These are phyloP conservation scores for Phalaenopsis hybrid DNA, from an alignment of 116 monocot genomes.

Conservation along the genomic window DNA sequence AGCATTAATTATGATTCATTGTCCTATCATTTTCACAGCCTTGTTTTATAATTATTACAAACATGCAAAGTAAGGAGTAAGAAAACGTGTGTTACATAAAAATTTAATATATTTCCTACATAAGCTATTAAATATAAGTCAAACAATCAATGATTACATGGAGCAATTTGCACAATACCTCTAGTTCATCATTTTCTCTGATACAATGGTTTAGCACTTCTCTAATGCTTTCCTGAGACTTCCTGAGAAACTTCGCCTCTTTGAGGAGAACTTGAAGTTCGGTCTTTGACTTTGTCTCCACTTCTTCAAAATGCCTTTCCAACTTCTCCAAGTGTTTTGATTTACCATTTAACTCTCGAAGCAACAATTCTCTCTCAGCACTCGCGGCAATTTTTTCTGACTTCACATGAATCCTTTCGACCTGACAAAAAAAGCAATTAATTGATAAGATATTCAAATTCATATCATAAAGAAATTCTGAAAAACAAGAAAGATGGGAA, in stretches of 20 bases:
- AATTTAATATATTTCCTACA: too few species aligned
- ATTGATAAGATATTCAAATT: not conserved
- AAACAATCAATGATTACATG: too few species aligned
- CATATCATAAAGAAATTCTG: too few species aligned
- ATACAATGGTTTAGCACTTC: conserved; percentile 47
- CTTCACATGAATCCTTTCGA: conserved; percentile 45
- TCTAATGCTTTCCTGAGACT: conserved; percentile 71
- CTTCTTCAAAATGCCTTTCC: conserved; percentile 46
- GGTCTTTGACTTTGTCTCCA: conserved; percentile 82
- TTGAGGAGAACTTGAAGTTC: conserved; percentile 90
- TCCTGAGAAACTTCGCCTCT: conserved; percentile 83
- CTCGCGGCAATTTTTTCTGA: conserved; percentile 40
- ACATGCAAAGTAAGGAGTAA: too few species aligned
- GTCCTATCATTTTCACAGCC: too few species aligned
- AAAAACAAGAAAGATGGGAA: conserved; percentile 5
- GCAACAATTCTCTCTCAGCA: conserved; percentile 16
- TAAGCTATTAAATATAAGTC: too few species aligned
- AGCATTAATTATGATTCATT: too few species aligned
- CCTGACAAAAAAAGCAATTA: conserved; percentile 26
- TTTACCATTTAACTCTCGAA: conserved; percentile 49
- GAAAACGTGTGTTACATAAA: too few species aligned
- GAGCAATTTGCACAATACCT: conserved; percentile 23
- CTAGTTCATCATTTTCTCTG: conserved; percentile 70
- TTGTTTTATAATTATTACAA: too few species aligned
- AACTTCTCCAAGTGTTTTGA: conserved; percentile 42